phyloP scores from a whole-genome alignment of 2,329 filamentous ascomycete species.

The Catunica adiposa region DNA sequence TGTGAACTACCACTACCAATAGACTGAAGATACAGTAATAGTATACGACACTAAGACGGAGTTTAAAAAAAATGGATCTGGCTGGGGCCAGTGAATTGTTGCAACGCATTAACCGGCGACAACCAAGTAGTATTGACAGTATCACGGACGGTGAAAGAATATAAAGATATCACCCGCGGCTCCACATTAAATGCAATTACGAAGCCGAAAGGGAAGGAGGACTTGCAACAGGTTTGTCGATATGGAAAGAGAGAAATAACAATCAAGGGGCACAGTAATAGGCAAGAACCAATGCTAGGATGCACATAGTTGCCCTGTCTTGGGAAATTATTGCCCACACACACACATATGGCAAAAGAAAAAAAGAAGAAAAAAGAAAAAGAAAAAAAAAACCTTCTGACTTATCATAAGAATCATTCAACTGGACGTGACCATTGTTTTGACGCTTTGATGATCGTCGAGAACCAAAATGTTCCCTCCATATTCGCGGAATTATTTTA shows the following conservation, averaged over 20 bases:
- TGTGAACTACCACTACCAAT: background rate
- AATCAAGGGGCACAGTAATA: background rate
- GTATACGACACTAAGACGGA: no score
- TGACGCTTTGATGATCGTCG: background rate
- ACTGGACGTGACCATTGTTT: background rate
- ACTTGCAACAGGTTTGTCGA: background rate
- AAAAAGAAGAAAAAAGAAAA: no score
- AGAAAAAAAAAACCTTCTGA: background rate
- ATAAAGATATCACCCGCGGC: background rate
- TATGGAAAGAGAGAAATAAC: background rate
- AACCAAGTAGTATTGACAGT: no score
- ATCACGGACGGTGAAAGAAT: no score
- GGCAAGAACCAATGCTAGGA: background rate
- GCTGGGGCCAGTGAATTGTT: no score
- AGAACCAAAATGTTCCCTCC: background rate
- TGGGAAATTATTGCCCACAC: no score
- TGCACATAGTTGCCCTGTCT: background rate
- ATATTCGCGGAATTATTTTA: no score
- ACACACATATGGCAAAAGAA: no score
- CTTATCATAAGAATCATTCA: no score
- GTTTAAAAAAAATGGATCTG: no score
- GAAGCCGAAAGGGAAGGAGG: background rate
- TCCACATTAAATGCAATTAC: background rate
- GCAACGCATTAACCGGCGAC: no score
- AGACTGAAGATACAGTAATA: no score